Conservation (phyloP, 371 early-diverging fungal genomes). For the Mucor plumbeus region DNA sequence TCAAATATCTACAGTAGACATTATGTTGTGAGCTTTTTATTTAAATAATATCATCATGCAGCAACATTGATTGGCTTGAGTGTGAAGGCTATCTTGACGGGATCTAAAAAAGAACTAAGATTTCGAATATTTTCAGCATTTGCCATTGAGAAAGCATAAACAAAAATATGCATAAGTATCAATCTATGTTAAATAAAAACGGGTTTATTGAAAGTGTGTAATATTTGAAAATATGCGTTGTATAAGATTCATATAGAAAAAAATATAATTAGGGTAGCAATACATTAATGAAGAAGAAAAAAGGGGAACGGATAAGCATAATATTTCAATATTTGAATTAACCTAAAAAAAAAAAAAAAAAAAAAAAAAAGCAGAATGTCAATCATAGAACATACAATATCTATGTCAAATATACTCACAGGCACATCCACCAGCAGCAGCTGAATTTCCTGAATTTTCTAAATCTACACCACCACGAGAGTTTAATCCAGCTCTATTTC, state of each 20-base stretch:
- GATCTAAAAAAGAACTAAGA: neutral
- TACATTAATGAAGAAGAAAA: constrained; percentile 1
- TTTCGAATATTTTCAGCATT: neutral
- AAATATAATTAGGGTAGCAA: constrained; percentile 11
- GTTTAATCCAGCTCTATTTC: constrained; percentile 39
- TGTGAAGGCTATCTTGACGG: neutral
- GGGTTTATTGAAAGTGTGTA: constrained; percentile 5
- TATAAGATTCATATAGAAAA: constrained; percentile 2
- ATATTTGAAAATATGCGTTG: constrained; percentile 2
- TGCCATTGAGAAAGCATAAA: neutral
- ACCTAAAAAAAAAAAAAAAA: too few species aligned
- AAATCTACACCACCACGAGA: constrained; percentile 51
- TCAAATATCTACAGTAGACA: neutral
- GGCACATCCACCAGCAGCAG: constrained; percentile 49
- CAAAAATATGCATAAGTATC: neutral
- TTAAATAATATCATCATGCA: constrained; percentile 1
- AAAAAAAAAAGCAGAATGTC: neutral
- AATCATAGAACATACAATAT: neutral
- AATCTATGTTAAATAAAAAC: neutral
- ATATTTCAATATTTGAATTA: neutral
- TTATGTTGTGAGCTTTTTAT: neutral
- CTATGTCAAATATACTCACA: constrained; percentile 36
- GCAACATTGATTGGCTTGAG: constrained; percentile 5
- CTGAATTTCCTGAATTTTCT: constrained; percentile 38
- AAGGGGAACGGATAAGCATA: neutral